These are phyloP conservation scores for Xylariaceae sp. DNA, from an alignment of 2,329 filamentous ascomycete species.

Conservation along the genomic window DNA sequence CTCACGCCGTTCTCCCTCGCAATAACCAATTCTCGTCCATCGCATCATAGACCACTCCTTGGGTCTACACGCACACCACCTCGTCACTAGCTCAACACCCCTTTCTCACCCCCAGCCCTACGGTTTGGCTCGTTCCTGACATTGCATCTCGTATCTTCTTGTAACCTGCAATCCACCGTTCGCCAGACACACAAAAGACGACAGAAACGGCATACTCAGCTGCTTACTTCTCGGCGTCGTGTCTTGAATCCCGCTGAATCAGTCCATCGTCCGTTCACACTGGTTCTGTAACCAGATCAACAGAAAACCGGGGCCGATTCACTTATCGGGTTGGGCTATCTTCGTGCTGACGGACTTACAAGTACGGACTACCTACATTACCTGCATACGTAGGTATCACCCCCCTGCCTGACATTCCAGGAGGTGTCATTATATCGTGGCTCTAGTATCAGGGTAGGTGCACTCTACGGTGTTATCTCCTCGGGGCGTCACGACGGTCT, in stretches of 20 bases:
- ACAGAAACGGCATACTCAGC: background rate
- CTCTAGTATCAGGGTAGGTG: background rate
- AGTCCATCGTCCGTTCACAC: background rate
- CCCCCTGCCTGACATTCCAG: background rate
- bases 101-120: conserved; percentile 5
- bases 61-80: background rate
- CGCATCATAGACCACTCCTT: background rate
- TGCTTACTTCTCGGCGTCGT: background rate
- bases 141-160: conserved; percentile 16
- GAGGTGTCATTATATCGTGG: background rate
- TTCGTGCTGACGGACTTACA: background rate
- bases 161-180: conserved; percentile 7
- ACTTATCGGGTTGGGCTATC: background rate
- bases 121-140: conserved; percentile 6
- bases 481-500: background rate
- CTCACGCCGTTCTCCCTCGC: background rate
- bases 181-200: background rate
- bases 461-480: background rate
- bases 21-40: background rate
- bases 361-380: background rate
- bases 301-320: conserved; percentile 8
- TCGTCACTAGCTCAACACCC: conserved; percentile 3
- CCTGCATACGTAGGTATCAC: background rate
- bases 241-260: background rate
- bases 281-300: background rate